Base-by-base conservation (phyloP, 1,139 yeast species). In the Taphrina confusa region DNA sequence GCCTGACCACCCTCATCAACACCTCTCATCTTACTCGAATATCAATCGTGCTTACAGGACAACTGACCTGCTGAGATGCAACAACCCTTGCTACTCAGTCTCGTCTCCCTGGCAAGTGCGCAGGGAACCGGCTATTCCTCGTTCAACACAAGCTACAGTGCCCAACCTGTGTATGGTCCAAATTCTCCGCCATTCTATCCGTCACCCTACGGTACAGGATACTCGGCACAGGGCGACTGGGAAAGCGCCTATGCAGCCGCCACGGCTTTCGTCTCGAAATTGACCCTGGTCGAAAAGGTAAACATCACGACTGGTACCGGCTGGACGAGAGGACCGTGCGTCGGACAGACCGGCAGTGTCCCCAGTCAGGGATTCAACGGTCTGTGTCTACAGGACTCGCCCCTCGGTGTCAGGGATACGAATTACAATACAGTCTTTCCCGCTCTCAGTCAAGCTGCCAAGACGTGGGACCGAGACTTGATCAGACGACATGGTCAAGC, bases 261-360 rank as follows among this genome's bases (percentile, higher is more conserved):
- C 1, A 73, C 81, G 60, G 79, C 76, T 61, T 71, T 82, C 30
- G 80, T 76, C 27, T 78, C 78, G 63, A 79, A 79, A 65, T 79
- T 83, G 81, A 75, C 84, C 1, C 75, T 80, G 39, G 72, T 78
- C 16, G 87, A 83, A 67, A 82, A 82, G 66, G 85, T 81, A 40
- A 82, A 82, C 67, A 70, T 83, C 61, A 82, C 87, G 4, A 80
- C 85, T 1, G 87, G 87, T n/a, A 78, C 82, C 4, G 85, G 85
- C 14, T 81, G 84, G 82, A 80, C 81, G 2, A 75, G 81, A 8
- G 85, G 84, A 3, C 84, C 83, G 1, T 83, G 87, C 70, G 77
- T 82, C 18, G 87, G 87, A 2, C 81, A 81, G 67, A 81, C 87
- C 0, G 87, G 85, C 0, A 74, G 80, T 16, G 78, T 82, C 46